Evolutionary conservation across 352 stramenopile genomes (phyloP).

Genomic region (Globisporangium echinulatum): DNA sequence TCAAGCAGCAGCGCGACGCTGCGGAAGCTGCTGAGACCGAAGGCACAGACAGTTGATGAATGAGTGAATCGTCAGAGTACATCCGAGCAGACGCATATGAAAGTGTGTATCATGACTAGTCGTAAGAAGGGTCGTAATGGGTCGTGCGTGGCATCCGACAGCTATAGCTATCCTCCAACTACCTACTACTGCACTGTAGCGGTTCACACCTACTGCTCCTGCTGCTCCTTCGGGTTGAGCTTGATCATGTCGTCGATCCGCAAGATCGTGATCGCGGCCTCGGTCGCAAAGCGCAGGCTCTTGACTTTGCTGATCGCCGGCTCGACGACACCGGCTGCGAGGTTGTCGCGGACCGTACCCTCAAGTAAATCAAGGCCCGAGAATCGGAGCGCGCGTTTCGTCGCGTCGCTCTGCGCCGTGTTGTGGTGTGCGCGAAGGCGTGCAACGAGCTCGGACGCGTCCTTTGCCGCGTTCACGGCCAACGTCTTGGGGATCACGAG

Average conservation of each 20-base stretch:
- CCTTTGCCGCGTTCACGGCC: conserved; percentile 98
- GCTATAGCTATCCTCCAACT: too few relatives aligned
- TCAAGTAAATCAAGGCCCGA: conserved; percentile 96
- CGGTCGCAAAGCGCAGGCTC: conserved; percentile 97
- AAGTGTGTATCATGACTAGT: too few relatives aligned
- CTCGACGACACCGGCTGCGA: conserved; percentile 97
- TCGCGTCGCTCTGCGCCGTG: conserved; percentile 87
- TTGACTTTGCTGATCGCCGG: conserved; percentile 99
- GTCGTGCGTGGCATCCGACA: too few relatives aligned
- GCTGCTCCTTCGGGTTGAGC: conserved; percentile 88
- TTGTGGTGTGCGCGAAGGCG: conserved; percentile 96
- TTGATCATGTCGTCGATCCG: conserved; percentile 99
- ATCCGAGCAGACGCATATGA: too few relatives aligned
- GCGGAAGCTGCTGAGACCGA: conserved; percentile 18
- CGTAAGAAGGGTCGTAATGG: too few relatives aligned
- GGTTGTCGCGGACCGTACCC: conserved; percentile 94
- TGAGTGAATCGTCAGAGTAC: too few relatives aligned
- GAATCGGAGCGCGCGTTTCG: conserved; percentile 78
- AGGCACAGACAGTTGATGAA: too few relatives aligned
- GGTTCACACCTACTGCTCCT: conserved; percentile 45
- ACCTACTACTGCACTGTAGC: too few relatives aligned
- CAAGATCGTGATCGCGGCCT: conserved; percentile 99
- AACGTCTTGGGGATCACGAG: conserved; percentile 92
- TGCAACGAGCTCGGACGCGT: conserved; percentile 97
- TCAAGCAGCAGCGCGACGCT: conserved; percentile 39